A percentile compares a stretch with the other conserved stretches of the same genome.
Evolutionary conservation across 192 early-diverging fungal genomes (phyloP).

Genomic region (Helicostylum pulchrum): DNA sequence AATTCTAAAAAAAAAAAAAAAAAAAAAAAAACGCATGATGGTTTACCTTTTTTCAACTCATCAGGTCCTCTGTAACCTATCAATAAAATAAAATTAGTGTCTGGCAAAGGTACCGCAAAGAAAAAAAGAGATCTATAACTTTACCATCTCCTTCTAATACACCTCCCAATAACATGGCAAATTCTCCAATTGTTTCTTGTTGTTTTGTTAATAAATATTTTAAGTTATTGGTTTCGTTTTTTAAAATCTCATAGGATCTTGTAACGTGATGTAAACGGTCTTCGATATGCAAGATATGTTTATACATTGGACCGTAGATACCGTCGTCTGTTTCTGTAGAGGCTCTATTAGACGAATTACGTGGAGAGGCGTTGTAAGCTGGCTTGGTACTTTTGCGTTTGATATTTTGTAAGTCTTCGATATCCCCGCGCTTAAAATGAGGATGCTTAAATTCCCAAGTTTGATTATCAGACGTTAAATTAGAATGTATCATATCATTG

Average conservation of each 20-base stretch:
- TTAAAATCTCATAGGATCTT: conserved; percentile 6
- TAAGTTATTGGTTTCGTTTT: conserved; percentile 4
- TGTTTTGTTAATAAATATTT: neutral
- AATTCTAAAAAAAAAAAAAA: too few species aligned
- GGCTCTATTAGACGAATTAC: neutral
- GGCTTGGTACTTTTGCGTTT: conserved; percentile 12
- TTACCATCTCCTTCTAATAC: too few species aligned
- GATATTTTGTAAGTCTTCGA: conserved; percentile 13
- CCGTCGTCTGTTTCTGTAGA: neutral
- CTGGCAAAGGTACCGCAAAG: too few species aligned
- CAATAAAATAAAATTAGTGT: too few species aligned
- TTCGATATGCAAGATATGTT: conserved; percentile 16
- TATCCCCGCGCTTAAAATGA: conserved; percentile 10
- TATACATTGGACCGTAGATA: conserved; percentile 5
- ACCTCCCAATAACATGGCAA: too few species aligned
- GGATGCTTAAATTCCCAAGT: conserved; percentile 27
- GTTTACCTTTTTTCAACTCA: too few species aligned
- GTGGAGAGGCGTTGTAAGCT: neutral
- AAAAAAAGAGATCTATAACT: too few species aligned
- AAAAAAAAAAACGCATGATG: too few species aligned
- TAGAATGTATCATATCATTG: conserved; percentile 17
- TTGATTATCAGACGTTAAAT: conserved; percentile 4
- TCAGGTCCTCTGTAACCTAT: too few species aligned
- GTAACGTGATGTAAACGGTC: conserved; percentile 1
- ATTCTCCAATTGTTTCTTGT: conserved; percentile 7